phyloP scores from a whole-genome alignment of 2,329 filamentous ascomycete species.

The Lojkania enalia region DNA sequence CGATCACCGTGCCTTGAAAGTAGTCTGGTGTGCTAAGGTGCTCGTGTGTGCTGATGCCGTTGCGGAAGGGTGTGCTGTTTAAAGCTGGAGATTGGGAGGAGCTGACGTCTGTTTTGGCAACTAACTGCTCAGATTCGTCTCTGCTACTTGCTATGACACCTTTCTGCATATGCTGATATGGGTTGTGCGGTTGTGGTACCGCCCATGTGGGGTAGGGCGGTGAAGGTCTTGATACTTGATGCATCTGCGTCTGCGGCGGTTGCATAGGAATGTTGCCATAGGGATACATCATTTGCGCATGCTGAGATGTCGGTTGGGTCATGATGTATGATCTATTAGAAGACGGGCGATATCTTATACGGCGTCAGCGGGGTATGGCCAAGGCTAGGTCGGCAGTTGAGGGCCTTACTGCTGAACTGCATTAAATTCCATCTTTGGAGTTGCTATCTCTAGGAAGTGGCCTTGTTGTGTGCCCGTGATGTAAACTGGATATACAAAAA shows the following conservation, averaged over 20 bases:
- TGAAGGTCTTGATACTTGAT: conserved; percentile 36
- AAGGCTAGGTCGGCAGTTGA: conserved; percentile 12
- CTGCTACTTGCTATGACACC: conserved; percentile 24
- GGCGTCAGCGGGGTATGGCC: conserved; percentile 22
- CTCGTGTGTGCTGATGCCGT: conserved; percentile 23
- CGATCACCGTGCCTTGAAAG: conserved; percentile 37
- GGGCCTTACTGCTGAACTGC: conserved; percentile 44
- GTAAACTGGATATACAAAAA: conserved; percentile 20
- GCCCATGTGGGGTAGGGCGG: conserved; percentile 41
- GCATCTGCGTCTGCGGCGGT: conserved; percentile 17
- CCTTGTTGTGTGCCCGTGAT: conserved; percentile 25
- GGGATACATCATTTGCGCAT: conserved; percentile 43
- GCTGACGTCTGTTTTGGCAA: conserved; percentile 27
- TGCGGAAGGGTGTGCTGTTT: conserved; percentile 25
- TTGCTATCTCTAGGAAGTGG: conserved; percentile 30
- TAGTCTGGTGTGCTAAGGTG: conserved; percentile 35
- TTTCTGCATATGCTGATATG: conserved; percentile 34
- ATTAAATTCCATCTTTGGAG: conserved; percentile 49
- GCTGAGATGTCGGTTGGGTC: conserved; percentile 32
- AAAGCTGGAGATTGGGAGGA: conserved; percentile 29
- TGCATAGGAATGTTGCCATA: conserved; percentile 34
- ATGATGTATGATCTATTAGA: conserved; percentile 41
- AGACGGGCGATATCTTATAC: conserved; percentile 41
- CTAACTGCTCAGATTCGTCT: conserved; percentile 31
- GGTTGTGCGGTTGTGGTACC: conserved; percentile 37